Evolutionary conservation across 2,329 filamentous ascomycete genomes (phyloP).

Genomic region (Paramyrothecium roridum): DNA sequence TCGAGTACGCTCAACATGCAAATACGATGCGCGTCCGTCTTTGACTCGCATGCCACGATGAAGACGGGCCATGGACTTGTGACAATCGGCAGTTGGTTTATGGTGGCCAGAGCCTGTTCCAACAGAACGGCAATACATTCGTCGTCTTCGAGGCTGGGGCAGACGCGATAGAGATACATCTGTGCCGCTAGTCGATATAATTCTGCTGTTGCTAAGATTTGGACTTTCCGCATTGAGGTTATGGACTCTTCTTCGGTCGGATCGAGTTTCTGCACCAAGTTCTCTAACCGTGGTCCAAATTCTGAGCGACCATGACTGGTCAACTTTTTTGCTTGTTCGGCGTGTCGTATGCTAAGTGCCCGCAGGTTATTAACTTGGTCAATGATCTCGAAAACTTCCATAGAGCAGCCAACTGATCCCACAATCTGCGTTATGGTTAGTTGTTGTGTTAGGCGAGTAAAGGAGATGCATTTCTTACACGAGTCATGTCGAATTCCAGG

Average conservation of each 20-base stretch:
- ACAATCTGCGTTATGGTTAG: constrained; percentile 33
- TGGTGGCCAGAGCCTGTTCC: constrained; percentile 29
- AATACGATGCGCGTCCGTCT: constrained; percentile 37
- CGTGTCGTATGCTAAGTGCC: neutral
- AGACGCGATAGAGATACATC: constrained; percentile 38
- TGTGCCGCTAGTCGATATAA: constrained; percentile 47
- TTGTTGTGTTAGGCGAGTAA: neutral
- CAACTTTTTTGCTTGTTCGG: neutral
- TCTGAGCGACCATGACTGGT: constrained; percentile 8
- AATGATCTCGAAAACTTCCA: constrained; percentile 41
- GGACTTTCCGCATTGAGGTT: constrained; percentile 20
- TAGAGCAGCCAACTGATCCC: constrained; percentile 43
- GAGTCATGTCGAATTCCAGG: constrained; percentile 1
- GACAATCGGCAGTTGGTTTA: constrained; percentile 34
- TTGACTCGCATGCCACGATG: constrained; percentile 41
- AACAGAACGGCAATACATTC: constrained; percentile 17
- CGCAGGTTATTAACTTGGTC: constrained; percentile 36
- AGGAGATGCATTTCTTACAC: constrained; percentile 1
- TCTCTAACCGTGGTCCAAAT: constrained; percentile 6
- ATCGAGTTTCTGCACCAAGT: constrained; percentile 7
- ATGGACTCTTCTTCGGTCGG: constrained; percentile 13
- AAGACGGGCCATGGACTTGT: constrained; percentile 49
- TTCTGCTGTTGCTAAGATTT: constrained; percentile 41
- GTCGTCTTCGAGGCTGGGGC: constrained; percentile 11
- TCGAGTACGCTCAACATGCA: constrained; percentile 36